These are phyloP conservation scores for Cercospora sp. DNA, from an alignment of 2,329 filamentous ascomycete species.

Conservation along the genomic window DNA sequence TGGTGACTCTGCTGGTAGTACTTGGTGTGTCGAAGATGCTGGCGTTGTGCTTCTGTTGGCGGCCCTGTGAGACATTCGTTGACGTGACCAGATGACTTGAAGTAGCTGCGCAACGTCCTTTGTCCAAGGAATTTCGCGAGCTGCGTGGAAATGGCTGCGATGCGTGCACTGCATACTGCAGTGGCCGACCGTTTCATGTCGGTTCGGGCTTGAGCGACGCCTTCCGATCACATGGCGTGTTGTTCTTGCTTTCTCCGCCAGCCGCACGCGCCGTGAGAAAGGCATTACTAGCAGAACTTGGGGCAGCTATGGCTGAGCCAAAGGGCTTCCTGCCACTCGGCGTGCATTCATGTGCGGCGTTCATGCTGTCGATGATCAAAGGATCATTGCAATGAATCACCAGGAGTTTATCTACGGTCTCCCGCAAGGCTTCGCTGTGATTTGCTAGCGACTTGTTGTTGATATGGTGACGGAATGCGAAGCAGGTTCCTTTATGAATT, in stretches of 20 bases:
- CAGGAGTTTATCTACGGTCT: conserved; percentile 51
- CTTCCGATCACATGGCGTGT: conserved; percentile 20
- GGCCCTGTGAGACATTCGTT: conserved; percentile 15
- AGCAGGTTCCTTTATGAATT: conserved; percentile 51
- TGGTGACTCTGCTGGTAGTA: background rate
- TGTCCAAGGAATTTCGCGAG: conserved; percentile 10
- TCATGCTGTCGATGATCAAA: conserved; percentile 28
- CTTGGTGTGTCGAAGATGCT: background rate
- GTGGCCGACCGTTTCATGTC: background rate
- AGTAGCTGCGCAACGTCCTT: conserved; percentile 12
- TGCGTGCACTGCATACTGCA: background rate
- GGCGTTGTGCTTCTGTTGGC: background rate
- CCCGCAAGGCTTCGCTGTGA: conserved; percentile 47
- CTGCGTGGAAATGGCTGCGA: background rate
- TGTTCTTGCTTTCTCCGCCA: conserved; percentile 17
- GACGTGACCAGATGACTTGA: conserved; percentile 20
- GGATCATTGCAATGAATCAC: conserved; percentile 50
- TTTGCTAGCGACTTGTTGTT: conserved; percentile 39
- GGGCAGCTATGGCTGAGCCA: conserved; percentile 21
- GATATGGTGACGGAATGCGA: conserved; percentile 50
- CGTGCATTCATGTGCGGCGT: conserved; percentile 28
- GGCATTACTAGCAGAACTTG: conserved; percentile 16
- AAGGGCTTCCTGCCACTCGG: conserved; percentile 37
- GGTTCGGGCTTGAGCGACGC: background rate
- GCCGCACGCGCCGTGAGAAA: conserved; percentile 18